A percentile compares a stretch with the other conserved stretches of the same genome.
phyloP scores from a whole-genome alignment of 192 early-diverging fungal genomes.

The Coemansia sp. region DNA sequence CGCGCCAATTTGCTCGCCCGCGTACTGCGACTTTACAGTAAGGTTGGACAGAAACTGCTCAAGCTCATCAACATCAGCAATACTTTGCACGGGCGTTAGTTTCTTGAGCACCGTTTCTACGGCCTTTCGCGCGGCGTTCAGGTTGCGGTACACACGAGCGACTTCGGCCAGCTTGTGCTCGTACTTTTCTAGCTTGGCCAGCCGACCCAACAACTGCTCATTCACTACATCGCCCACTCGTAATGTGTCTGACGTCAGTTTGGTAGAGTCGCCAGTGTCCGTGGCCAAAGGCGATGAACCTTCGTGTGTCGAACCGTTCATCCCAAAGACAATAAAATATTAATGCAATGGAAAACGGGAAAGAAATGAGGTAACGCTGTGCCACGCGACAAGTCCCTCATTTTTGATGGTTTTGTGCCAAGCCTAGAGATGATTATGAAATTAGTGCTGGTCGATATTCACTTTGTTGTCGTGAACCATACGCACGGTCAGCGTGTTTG shows the following conservation, averaged over 20 bases:
- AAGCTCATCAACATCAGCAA: conserved; percentile 53
- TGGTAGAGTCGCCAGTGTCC: background rate
- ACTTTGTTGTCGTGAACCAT: too few relatives aligned
- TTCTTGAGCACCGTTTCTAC: conserved; percentile 45
- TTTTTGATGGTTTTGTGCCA: too few relatives aligned
- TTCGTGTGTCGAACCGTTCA: conserved; percentile 7
- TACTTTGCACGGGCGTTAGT: conserved; percentile 49
- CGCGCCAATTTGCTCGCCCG: conserved; percentile 51
- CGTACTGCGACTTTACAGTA: conserved; percentile 43
- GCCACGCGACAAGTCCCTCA: background rate
- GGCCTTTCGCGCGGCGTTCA: conserved; percentile 46
- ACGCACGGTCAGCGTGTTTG: too few relatives aligned
- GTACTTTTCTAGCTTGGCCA: conserved; percentile 48
- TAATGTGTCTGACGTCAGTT: conserved; percentile 27
- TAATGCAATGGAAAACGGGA: background rate
- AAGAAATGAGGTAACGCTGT: background rate
- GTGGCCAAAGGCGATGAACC: background rate
- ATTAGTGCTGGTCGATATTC: too few relatives aligned
- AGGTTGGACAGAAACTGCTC: conserved; percentile 49
- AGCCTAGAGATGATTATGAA: too few relatives aligned
- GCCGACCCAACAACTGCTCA: conserved; percentile 20
- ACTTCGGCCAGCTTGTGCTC: conserved; percentile 53
- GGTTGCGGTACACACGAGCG: conserved; percentile 49
- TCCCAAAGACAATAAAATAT: background rate
- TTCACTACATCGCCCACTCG: conserved; percentile 30